Base-by-base conservation (phyloP, 2,329 filamentous ascomycete genomes). In the Akanthomyces muscarius region DNA sequence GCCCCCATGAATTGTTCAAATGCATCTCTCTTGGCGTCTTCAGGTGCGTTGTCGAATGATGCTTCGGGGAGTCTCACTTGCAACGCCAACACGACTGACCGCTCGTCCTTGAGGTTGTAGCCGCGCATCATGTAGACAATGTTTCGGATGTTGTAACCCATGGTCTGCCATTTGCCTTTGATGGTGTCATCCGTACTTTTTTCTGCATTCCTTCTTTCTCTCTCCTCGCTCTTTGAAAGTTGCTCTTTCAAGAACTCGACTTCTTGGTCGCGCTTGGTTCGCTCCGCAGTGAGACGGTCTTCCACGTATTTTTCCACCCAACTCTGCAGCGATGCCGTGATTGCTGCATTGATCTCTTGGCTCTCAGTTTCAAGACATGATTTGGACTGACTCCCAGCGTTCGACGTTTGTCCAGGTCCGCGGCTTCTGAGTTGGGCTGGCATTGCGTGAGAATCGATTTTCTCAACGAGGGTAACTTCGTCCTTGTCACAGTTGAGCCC, bases 41-140 rank as follows among this genome's bases (percentile, higher is more conserved):
- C 0, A 0, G 28, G 18, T 2, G n/a, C 2, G 2, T 13, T 10
- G 1, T 5, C 7, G 3, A 57, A 36, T 7, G 6, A 16, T 10
- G 8, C 14, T 0, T 5, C 0, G 3, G 52, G 21, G 3, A 54
- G 11, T 41, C 4, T 21, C 5, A 14, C 3, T 28, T 41, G 21
- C 11, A 33, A 8, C 30, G 5, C 30, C 30, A 5, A 33, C 30
- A 33, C 5, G 30, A 33, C 30, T 5, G 30, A 5, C 30, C 8
- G 5, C 5, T 8, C 30, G 8, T 33, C 30, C 30, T 33, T 33
- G 30, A 33, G 30, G 30, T 33, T 8, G 30, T 33, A 33, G 30
- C 30, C 30, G 30, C 30, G 36, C n/a, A 54, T n/a, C 11, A 25
- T 42, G 18, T 14, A 6, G 33, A 53, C 36, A 28, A 54, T 6